A percentile compares a stretch with the other conserved stretches of the same genome.
Evolutionary conservation across 2,329 filamentous ascomycete species (phyloP).

Genomic region (Thermoascus crustaceus): DNA sequence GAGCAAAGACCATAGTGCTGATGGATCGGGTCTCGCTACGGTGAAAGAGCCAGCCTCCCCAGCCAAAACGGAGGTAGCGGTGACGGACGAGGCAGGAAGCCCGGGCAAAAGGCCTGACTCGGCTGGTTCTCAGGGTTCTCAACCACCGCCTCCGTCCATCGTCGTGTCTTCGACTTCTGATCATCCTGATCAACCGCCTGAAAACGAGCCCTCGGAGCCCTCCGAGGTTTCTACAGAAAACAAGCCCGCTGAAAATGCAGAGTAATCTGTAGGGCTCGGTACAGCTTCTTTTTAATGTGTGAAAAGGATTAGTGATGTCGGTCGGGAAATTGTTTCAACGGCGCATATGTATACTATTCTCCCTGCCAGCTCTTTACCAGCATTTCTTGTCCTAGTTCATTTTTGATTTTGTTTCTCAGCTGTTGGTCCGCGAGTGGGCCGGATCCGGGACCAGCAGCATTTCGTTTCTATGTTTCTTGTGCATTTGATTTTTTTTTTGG

Average conservation of each 20-base stretch:
- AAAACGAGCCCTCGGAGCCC: constrained; percentile 8
- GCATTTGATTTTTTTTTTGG: no score
- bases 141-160: constrained; percentile 25
- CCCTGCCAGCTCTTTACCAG: no score
- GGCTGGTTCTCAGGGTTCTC: no score
- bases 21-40: constrained; percentile 22
- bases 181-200: constrained; percentile 12
- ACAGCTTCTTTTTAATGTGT: background rate
- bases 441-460: no score
- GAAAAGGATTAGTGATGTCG: constrained; percentile 2
- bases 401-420: no score
- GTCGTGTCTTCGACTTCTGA: constrained; percentile 25
- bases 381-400: no score
- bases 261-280: constrained; percentile 9
- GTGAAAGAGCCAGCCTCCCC: constrained; percentile 26
- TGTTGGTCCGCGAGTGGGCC: no score
- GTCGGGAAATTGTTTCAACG: constrained; percentile 1
- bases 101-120: constrained; percentile 17
- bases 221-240: constrained; percentile 15
- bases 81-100: constrained; percentile 15
- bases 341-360: constrained; percentile 1
- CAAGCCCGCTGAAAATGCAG: constrained; percentile 18
- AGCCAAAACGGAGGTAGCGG: constrained; percentile 14
- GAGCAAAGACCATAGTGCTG: constrained; percentile 31
- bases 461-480: no score